A percentile compares a stretch with the other conserved stretches of the same genome.
Evolutionary conservation across 345 rosid species (phyloP).

Genomic region (Eutrema heterophyllum): DNA sequence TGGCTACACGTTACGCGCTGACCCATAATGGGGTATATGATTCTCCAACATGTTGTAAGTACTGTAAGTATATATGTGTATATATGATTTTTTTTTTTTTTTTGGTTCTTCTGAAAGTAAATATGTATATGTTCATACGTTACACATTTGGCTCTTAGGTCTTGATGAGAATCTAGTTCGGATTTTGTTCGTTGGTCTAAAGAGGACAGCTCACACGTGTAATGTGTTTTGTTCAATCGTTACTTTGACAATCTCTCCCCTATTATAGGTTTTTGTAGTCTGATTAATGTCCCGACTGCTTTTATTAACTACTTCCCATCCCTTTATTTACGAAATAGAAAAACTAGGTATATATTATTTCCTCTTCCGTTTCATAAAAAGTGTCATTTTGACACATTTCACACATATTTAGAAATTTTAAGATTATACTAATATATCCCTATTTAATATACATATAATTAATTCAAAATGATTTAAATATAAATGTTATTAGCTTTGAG

Average conservation of each 20-base stretch:
- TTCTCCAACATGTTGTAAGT: conserved; percentile 22
- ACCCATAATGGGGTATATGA: conserved; percentile 32
- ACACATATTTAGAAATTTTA: too few relatives aligned
- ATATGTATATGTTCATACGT: conserved; percentile 16
- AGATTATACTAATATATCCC: too few relatives aligned
- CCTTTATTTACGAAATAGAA: not conserved
- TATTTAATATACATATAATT: too few relatives aligned
- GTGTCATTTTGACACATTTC: too few relatives aligned
- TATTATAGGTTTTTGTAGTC: conserved; percentile 6
- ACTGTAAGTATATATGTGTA: not conserved
- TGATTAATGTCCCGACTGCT: not conserved
- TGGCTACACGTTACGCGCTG: conserved; percentile 24
- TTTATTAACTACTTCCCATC: conserved; percentile 5
- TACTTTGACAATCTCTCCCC: conserved; percentile 10
- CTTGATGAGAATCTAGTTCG: conserved; percentile 17
- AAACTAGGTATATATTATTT: too few relatives aligned
- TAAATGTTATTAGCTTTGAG: too few relatives aligned
- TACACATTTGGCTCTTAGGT: conserved; percentile 14
- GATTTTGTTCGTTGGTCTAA: conserved; percentile 21
- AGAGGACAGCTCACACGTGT: conserved; percentile 19
- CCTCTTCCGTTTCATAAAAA: too few relatives aligned
- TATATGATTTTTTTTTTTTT: not conserved
- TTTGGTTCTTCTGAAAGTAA: not conserved
- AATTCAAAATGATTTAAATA: too few relatives aligned
- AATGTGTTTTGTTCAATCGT: conserved; percentile 15